Conservation (phyloP, 805 yeast species). For the Yamadazyma philogaea region DNA sequence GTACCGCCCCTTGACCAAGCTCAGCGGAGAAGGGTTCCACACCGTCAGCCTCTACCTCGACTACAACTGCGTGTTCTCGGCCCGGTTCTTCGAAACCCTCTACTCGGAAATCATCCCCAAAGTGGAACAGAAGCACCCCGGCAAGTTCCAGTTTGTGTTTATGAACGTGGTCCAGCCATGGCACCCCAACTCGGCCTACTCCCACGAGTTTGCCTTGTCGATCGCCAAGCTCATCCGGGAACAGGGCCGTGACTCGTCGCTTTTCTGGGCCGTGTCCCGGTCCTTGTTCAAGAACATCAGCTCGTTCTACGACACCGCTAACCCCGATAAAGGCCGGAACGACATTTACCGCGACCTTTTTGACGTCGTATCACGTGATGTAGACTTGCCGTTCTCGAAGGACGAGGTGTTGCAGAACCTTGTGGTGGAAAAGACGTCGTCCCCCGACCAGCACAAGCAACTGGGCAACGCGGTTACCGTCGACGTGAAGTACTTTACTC, state of each 20-base stretch:
- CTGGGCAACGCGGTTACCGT: constrained; percentile 55
- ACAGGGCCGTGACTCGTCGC: constrained; percentile 9
- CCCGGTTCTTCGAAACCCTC: constrained; percentile 58
- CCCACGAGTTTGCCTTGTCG: constrained; percentile 71
- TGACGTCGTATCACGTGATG: constrained; percentile 30
- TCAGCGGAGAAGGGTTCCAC: constrained; percentile 20
- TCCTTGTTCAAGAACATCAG: constrained; percentile 55
- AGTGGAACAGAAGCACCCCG: constrained; percentile 44
- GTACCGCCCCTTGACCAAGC: constrained; percentile 17
- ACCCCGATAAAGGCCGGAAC: constrained; percentile 50
- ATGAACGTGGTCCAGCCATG: constrained; percentile 85
- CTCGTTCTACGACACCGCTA: constrained; percentile 60
- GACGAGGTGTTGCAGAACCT: constrained; percentile 37
- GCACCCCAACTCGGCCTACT: constrained; percentile 72
- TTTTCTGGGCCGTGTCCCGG: constrained; percentile 48
- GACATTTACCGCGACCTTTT: constrained; percentile 55
- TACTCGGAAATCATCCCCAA: constrained; percentile 51
- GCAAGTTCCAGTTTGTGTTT: constrained; percentile 57
- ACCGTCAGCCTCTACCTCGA: constrained; percentile 66
- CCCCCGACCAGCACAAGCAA: constrained; percentile 39
- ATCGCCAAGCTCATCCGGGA: constrained; percentile 61
- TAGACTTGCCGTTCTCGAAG: constrained; percentile 28
- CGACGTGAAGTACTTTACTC: constrained; percentile 72
- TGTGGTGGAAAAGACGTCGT: constrained; percentile 24
- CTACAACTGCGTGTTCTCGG: constrained; percentile 75